Conservation (phyloP, 148 eudicot species). For the Fagopyrum homotropicum region DNA sequence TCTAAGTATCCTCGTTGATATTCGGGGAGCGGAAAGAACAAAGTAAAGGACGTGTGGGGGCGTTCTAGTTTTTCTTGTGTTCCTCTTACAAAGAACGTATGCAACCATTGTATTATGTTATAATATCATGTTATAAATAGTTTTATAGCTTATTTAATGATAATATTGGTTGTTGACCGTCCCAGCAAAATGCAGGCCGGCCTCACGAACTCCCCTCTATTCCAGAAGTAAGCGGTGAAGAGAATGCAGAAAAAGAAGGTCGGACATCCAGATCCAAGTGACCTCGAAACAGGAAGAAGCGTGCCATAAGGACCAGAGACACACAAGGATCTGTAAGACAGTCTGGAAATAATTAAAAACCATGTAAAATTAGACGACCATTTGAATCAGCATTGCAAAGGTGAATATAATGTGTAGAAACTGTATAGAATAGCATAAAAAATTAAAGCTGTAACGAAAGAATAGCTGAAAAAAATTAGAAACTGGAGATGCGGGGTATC, state of each 20-base stretch:
- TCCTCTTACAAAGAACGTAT: too few species aligned
- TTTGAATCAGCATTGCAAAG: background rate
- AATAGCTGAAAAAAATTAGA: too few species aligned
- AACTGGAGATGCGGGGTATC: too few species aligned
- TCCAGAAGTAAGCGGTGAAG: constrained; percentile 29
- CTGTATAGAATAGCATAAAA: background rate
- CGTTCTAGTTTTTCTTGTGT: too few species aligned
- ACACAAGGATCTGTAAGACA: constrained; percentile 32
- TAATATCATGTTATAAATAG: too few species aligned
- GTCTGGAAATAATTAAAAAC: constrained; percentile 30
- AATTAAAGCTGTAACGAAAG: background rate
- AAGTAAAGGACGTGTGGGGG: too few species aligned
- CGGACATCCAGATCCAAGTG: constrained; percentile 46
- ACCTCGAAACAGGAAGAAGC: constrained; percentile 57
- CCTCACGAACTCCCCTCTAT: constrained; percentile 68
- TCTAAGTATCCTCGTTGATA: too few species aligned
- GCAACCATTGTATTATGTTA: too few species aligned
- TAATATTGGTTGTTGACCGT: constrained; percentile 32
- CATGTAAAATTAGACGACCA: background rate
- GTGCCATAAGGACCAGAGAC: constrained; percentile 38
- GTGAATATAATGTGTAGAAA: background rate
- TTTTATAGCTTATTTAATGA: too few species aligned
- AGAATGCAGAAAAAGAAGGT: constrained; percentile 45
- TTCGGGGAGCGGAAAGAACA: too few species aligned
- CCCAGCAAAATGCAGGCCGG: constrained; percentile 96